Conservation (phyloP, 2,329 filamentous ascomycete species). For the Aspergillus floridensis region DNA sequence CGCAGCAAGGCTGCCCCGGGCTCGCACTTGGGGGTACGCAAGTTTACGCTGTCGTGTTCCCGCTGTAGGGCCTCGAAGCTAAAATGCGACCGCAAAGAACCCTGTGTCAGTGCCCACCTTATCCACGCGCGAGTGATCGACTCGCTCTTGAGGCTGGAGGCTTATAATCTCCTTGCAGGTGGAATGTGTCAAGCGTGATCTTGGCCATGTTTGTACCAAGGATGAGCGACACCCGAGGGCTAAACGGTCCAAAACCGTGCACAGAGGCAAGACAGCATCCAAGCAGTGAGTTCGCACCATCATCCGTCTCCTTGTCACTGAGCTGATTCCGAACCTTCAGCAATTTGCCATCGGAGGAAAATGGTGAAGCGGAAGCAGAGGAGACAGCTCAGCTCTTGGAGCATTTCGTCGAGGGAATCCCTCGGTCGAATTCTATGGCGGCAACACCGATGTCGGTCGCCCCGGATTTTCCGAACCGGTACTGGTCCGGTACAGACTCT, state of each 20-base stretch:
- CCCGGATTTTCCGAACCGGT: background rate
- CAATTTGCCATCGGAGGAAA: too few species aligned
- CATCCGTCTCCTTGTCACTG: too few species aligned
- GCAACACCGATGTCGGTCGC: background rate
- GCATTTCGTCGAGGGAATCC: background rate
- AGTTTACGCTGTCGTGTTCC: conserved; percentile 14
- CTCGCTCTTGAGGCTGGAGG: too few species aligned
- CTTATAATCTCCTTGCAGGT: background rate
- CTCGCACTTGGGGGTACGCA: background rate
- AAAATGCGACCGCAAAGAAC: conserved; percentile 19
- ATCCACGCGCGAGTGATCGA: too few species aligned
- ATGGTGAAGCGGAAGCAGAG: background rate
- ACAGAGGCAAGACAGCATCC: background rate
- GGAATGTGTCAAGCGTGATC: conserved; percentile 15
- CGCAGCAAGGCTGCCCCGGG: too few species aligned
- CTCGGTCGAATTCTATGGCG: background rate
- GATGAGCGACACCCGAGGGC: conserved; percentile 18
- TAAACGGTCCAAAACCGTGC: conserved; percentile 8
- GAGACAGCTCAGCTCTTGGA: background rate
- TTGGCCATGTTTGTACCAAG: conserved; percentile 16
- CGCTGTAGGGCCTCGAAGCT: conserved; percentile 15
- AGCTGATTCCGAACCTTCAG: too few species aligned
- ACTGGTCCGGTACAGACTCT: background rate
- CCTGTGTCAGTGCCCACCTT: conserved; percentile 3
- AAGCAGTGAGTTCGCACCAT: background rate